Conservation (phyloP, 441 rosid genomes). For the Codiaeum variegatum region DNA sequence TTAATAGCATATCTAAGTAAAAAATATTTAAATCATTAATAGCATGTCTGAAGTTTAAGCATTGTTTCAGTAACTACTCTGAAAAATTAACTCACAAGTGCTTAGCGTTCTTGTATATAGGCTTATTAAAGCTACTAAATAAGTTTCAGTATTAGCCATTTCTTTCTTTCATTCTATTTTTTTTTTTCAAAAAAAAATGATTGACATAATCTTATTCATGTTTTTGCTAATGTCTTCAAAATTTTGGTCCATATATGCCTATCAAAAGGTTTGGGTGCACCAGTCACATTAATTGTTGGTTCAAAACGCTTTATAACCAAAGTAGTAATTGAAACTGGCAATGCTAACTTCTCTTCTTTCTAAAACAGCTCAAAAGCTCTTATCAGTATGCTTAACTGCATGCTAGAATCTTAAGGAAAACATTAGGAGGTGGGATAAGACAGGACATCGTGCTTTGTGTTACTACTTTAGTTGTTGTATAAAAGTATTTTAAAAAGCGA, state of each 20-base stretch:
- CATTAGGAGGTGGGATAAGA: conserved; percentile 96
- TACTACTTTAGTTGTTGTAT: conserved; percentile 75
- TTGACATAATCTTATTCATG: neutral
- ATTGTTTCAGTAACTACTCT: no score
- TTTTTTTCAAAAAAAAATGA: neutral
- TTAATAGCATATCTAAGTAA: no score
- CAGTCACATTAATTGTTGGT: conserved; percentile 88
- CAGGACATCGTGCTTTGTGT: conserved; percentile 80
- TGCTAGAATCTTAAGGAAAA: conserved; percentile 85
- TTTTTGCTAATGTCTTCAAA: conserved; percentile 5
- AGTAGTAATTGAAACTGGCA: conserved; percentile 33
- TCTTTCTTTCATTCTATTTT: neutral
- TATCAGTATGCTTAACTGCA: conserved; percentile 14
- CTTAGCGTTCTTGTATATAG: conserved; percentile 76
- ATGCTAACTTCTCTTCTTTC: neutral
- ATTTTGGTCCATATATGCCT: conserved; percentile 58
- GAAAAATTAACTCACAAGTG: conserved; percentile 43
- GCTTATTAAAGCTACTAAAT: conserved; percentile 84
- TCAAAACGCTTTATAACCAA: conserved; percentile 66
- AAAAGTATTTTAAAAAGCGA: no score
- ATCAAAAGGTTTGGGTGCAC: conserved; percentile 92
- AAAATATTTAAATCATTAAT: no score
- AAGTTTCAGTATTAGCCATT: conserved; percentile 46
- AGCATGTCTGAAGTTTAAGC: no score
- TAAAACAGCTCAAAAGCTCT: neutral